These are phyloP conservation scores for Fusarium sacchari DNA, from an alignment of 2,329 filamentous ascomycete genomes.

Conservation along the genomic window DNA sequence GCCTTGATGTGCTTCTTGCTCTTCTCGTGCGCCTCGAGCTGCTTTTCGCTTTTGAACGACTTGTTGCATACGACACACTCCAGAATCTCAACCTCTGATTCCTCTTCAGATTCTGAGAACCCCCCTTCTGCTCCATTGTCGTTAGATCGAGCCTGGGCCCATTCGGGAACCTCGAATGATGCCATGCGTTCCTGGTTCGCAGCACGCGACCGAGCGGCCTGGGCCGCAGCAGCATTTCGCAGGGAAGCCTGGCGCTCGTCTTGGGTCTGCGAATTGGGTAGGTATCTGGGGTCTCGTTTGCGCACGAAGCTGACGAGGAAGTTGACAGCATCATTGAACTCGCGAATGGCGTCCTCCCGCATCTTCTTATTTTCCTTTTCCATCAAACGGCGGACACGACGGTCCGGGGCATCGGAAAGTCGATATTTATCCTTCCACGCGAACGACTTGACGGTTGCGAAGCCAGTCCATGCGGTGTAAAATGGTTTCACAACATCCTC, in stretches of 20 bases:
- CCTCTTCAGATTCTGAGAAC: conserved; percentile 70
- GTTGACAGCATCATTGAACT: conserved; percentile 93
- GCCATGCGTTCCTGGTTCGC: conserved; percentile 80
- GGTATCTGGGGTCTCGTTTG: conserved; percentile 89
- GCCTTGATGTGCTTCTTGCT: conserved; percentile 97
- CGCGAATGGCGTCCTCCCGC: conserved; percentile 82
- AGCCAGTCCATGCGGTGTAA: conserved; percentile 82
- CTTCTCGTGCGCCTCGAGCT: conserved; percentile 90
- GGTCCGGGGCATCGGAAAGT: conserved; percentile 86
- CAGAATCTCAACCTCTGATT: conserved; percentile 68
- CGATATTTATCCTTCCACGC: conserved; percentile 89
- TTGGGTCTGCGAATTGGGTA: conserved; percentile 79
- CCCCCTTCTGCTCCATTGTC: conserved; percentile 61
- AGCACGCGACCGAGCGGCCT: conserved; percentile 84
- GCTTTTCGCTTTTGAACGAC: conserved; percentile 89
- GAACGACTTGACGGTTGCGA: conserved; percentile 86
- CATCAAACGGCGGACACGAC: conserved; percentile 83
- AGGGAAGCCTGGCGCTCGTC: conserved; percentile 82
- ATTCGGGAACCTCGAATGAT: conserved; percentile 74
- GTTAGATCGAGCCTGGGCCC: conserved; percentile 72
- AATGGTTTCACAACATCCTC: conserved; percentile 82
- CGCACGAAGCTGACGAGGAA: conserved; percentile 88
- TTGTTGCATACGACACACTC: conserved; percentile 84
- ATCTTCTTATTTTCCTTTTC: conserved; percentile 93
- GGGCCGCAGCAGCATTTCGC: conserved; percentile 81